phyloP scores from a whole-genome alignment of 192 early-diverging fungal genomes.

The Coemansia sp. region DNA sequence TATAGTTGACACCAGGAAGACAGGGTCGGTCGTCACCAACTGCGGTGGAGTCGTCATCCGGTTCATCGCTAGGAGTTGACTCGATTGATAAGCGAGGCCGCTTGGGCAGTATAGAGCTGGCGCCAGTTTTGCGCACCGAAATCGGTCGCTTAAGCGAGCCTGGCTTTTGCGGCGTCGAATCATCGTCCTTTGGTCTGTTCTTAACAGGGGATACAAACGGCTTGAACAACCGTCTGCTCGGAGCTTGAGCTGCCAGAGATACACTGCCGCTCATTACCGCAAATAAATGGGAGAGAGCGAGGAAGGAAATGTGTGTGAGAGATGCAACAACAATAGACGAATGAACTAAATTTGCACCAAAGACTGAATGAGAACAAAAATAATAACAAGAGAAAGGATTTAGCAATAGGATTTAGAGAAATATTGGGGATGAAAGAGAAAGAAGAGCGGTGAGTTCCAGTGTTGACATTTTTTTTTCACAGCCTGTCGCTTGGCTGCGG shows the following conservation, averaged over 20 bases:
- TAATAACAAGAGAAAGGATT: background rate
- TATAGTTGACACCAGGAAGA: conserved; percentile 52
- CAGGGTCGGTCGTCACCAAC: conserved; percentile 20
- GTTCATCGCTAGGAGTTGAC: conserved; percentile 7
- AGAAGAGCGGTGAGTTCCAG: background rate
- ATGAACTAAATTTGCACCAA: background rate
- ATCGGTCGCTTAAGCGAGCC: conserved; percentile 38
- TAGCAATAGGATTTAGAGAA: background rate
- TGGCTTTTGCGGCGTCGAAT: background rate
- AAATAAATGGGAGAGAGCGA: too few relatives aligned
- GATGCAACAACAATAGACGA: background rate
- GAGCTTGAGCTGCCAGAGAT: conserved; percentile 28
- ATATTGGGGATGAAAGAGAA: background rate
- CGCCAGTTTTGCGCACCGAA: conserved; percentile 35
- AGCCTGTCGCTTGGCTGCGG: background rate
- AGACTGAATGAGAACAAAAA: background rate
- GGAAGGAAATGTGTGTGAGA: background rate
- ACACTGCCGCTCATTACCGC: conserved; percentile 28
- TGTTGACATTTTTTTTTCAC: background rate
- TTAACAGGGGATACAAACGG: conserved; percentile 52
- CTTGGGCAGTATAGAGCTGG: conserved; percentile 14
- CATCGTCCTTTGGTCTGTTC: conserved; percentile 3
- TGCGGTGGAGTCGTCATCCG: conserved; percentile 2
- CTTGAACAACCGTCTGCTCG: conserved; percentile 43
- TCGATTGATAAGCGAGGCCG: conserved; percentile 10